These are phyloP conservation scores for Alternaria brassicae DNA, from an alignment of 2,329 filamentous ascomycete genomes.

Conservation along the genomic window DNA sequence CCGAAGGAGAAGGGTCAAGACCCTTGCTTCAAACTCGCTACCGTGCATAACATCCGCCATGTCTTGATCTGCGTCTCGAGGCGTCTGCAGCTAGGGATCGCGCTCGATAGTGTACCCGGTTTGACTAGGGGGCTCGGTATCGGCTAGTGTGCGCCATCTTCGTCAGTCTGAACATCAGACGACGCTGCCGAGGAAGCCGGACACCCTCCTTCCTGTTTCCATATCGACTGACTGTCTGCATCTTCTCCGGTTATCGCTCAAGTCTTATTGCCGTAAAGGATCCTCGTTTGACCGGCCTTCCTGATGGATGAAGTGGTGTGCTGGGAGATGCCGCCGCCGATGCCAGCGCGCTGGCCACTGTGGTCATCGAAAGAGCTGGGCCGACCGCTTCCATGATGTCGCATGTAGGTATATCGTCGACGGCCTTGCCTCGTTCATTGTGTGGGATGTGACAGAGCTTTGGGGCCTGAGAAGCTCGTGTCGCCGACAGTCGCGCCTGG, in stretches of 20 bases:
- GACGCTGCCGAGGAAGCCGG: not conserved
- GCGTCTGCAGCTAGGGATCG: not conserved
- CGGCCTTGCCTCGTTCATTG: not conserved
- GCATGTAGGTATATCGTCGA: not conserved
- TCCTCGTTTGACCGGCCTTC: not conserved
- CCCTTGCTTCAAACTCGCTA: not conserved
- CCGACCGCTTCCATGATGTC: not conserved
- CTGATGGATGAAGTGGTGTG: not conserved
- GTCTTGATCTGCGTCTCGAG: not conserved
- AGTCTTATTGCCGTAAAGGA: not conserved
- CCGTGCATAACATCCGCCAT: not conserved
- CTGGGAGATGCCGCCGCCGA: not conserved
- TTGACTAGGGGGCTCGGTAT: not conserved
- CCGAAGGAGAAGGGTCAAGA: not conserved
- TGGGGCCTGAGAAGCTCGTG: not conserved
- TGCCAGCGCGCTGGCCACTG: not conserved
- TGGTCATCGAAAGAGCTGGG: not conserved
- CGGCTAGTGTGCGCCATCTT: not conserved
- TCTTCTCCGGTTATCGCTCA: not conserved
- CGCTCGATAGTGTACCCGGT: not conserved
- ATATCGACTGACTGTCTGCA: not conserved
- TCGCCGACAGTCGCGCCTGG: not conserved
- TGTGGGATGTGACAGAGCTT: not conserved
- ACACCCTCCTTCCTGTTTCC: not conserved
- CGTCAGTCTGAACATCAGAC: not conserved